Base-by-base conservation (phyloP, 2,329 filamentous ascomycete species). In the Pseudogymnoascus sp. region DNA sequence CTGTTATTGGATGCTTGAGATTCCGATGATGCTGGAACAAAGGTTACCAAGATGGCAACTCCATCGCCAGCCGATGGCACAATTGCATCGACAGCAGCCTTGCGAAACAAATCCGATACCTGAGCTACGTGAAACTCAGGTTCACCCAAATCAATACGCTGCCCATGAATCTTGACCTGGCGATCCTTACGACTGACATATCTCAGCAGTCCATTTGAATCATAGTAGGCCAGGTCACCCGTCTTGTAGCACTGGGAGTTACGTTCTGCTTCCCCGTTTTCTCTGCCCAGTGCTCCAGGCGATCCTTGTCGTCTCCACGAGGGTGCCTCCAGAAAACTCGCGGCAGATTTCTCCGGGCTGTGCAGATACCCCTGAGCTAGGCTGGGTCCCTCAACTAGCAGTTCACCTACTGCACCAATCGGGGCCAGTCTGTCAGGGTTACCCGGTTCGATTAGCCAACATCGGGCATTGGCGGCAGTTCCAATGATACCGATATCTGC, bases 61-160 rank as follows among this genome's bases (percentile, higher is more conserved):
- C 38, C 38, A 14, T 41, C 38, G 4, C 38, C 18, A 22, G 38
- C 18, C 18, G 38, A 41, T 41, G 38, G 38, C 8, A 41, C 18
- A 22, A 41, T 22, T 14, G 38, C 38, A 22, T 41, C 38, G 11
- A 41, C 22, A 41, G 38, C 38, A 41, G 38, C 38, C 38, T 20
- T 41, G 9, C 38, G 38, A 6, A 41, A 41, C 38, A 41, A 18
- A 22, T 22, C 20, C 11, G 38, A 41, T 6, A 11, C 38, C 38
- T 41, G 25, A 33, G 20, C 20, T n/a, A 62, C 25, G 22, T 60
- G 60, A 36, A 53, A 43, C 79, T 62, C 61, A 35, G 87, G 85
- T 69, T 87, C 84, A 15, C 80, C 81, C 63, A 86, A 81, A 66
- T 87, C 84, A 8, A 87, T 75, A 39, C 84, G 75, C 67, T 87